Evolutionary conservation across 2,329 filamentous ascomycete genomes (phyloP), one percentile per base, ranked within the genome.

Genomic region (Huntiella bhutanensis): DNA sequence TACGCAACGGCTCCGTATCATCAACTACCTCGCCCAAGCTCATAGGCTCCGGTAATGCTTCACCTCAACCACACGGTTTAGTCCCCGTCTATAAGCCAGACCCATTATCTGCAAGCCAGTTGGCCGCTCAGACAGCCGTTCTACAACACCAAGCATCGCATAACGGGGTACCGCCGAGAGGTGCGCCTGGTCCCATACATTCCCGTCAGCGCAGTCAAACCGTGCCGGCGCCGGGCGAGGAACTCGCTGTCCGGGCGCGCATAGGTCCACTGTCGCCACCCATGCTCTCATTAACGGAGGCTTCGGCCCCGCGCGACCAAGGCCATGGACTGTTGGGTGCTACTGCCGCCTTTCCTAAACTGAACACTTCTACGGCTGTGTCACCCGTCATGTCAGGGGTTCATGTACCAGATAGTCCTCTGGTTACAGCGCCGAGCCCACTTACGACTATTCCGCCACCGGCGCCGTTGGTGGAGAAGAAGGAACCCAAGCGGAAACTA

Each of bases 401-500:
- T 17, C 22, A 13, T 39, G 19, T 37, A 28, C 48, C 34, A 41
- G 40, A 32, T 35, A 33, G 16, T 34, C 38, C 34, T 34, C 35
- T 33, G 16, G 38, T 47, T 12, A 47, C 43, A 11, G 43, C 43
- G 7, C 42, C 47, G 50, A 82, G 75, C 51, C 67, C 69, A 0
- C 69, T 70, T 52, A 61, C 59, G 5, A 75, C 62, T 4, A 51
- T 59, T 12, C 58, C 55, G 28, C 54, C 58, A 10, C 55, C 54
- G 34, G 51, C 52, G 11, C 57, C 51, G 45, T 60, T 54, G 51
- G 52, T 46, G 22, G 78, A 83, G 54, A 82, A 83, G 51, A 75
- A 79, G 54, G 79, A 79, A 60, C 77, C 77, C 51, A 86, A 85
- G 62, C 80, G 83, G 58, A 88, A 88, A 64, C 67, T 88, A 22